These are phyloP conservation scores for Marvania coccoides DNA, from an alignment of 139 green algal genomes.

Conservation along the genomic window DNA sequence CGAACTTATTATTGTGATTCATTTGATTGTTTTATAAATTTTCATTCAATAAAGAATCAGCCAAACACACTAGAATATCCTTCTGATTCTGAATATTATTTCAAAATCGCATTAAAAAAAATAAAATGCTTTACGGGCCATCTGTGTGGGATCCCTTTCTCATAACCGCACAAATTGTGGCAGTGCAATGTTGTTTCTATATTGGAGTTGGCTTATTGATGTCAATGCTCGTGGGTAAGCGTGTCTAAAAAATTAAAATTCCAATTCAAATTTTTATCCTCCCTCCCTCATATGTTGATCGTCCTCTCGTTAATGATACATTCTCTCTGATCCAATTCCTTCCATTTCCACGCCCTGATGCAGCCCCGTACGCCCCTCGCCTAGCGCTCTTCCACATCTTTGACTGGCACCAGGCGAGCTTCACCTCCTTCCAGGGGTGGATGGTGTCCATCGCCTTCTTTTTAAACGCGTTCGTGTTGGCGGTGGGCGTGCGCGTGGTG, in stretches of 20 bases:
- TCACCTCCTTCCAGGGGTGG: conserved; percentile 47
- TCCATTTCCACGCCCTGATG: not conserved
- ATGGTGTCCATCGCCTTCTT: conserved; percentile 44
- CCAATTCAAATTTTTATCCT: not conserved
- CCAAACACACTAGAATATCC: too few species aligned
- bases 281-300: not conserved
- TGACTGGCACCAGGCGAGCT: conserved; percentile 34
- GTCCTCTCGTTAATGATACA: too few species aligned
- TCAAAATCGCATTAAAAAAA: too few species aligned
- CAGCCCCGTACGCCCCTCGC: conserved; percentile 44
- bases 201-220: conserved; percentile 57
- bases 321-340: too few species aligned
- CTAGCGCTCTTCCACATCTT: conserved; percentile 58
- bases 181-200: conserved; percentile 78
- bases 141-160: conserved; percentile 66
- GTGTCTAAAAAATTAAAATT: not conserved
- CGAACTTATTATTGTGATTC: too few species aligned
- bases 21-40: too few species aligned
- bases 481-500: conserved; percentile 21
- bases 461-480: conserved; percentile 36
- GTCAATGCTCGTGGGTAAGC: conserved; percentile 55
- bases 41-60: too few species aligned
- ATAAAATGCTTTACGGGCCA: conserved; percentile 11
- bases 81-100: too few species aligned
- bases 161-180: conserved; percentile 74